Evolutionary conservation across 176 grass and related monocot genomes (phyloP), one percentile per base, ranked within the genome.

Genomic region (Ananas comosus): DNA sequence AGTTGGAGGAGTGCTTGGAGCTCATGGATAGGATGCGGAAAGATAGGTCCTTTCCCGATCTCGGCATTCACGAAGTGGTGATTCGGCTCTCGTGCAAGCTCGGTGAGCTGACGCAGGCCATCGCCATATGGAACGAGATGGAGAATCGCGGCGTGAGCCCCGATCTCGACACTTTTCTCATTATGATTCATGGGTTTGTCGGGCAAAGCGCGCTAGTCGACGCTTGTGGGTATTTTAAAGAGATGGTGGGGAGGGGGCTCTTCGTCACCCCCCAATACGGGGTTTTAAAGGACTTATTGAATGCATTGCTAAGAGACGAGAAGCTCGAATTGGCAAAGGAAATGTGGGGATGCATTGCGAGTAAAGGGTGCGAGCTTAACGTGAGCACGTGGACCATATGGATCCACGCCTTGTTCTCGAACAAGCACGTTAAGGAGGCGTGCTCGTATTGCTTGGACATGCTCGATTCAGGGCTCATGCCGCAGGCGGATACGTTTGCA

Each of bases 321-420:
- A 97, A 97, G 69, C 81, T 90, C 1, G 89, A 97, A 74, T 81
- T 97, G 71, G 89, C 93, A 7, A 90, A 88, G 73, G 93, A 97
- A 63, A 72, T 97, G 70, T 97, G 93, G 93, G 70, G 69, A 75
- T 92, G 79, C 72, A 87, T 97, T 48, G 4, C 80, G 74, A 88
- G 51, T 73, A 97, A 76, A 80, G 83, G 81, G 8, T 92, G 93
- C 59, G 89, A 97, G 66, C 76, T 97, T 10, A 92, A 97, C 78
- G 89, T 90, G 49, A 79, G 77, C 69, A 80, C 89, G 53, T 92
- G 93, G 93, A 92, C 93, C 53, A 92, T 97, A 59, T 97, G 89
- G 93, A 88, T 97, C 29, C 93, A 97, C 83, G 84, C 86, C 22
- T 42, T 97, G 53, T 90, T 83, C 1, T 74, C 77, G 52, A 92